These are phyloP conservation scores for Rhytidhysteron rufulum DNA, from an alignment of 2,329 filamentous ascomycete genomes.

Conservation along the genomic window DNA sequence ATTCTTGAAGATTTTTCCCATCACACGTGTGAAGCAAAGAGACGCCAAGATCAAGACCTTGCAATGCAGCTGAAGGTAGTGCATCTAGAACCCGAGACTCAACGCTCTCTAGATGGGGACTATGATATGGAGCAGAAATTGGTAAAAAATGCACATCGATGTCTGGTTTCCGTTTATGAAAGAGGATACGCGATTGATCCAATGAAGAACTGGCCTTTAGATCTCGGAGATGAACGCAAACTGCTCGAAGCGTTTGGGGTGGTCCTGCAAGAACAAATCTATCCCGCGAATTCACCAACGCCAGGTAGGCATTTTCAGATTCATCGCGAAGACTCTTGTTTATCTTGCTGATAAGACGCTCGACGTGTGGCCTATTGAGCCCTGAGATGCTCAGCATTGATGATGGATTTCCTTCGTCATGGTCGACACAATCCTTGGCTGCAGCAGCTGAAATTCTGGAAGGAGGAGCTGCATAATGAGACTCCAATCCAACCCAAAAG, in stretches of 20 bases:
- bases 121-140: constrained; percentile 42
- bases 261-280: constrained; percentile 29
- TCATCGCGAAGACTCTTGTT: constrained; percentile 21
- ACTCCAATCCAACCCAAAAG: constrained; percentile 33
- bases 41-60: constrained; percentile 11
- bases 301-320: constrained; percentile 14
- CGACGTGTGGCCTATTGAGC: constrained; percentile 11
- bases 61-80: neutral
- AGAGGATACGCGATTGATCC: constrained; percentile 11
- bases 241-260: constrained; percentile 22
- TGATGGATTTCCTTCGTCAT: constrained; percentile 23
- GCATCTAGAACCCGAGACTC: constrained; percentile 1
- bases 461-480: constrained; percentile 14
- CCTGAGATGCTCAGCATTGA: constrained; percentile 28
- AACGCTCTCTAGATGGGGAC: constrained; percentile 23
- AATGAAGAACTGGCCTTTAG: constrained; percentile 13
- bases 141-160: constrained; percentile 34
- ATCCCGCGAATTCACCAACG: constrained; percentile 25
- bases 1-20: constrained; percentile 12
- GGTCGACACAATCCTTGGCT: constrained; percentile 5
- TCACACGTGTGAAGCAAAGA: constrained; percentile 15
- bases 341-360: constrained; percentile 16
- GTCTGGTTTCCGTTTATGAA: constrained; percentile 25
- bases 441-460: constrained; percentile 8
- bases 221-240: constrained; percentile 21